phyloP scores from a whole-genome alignment of 1,284 basidiomycete genomes.

The Cryptococcus sp. region DNA sequence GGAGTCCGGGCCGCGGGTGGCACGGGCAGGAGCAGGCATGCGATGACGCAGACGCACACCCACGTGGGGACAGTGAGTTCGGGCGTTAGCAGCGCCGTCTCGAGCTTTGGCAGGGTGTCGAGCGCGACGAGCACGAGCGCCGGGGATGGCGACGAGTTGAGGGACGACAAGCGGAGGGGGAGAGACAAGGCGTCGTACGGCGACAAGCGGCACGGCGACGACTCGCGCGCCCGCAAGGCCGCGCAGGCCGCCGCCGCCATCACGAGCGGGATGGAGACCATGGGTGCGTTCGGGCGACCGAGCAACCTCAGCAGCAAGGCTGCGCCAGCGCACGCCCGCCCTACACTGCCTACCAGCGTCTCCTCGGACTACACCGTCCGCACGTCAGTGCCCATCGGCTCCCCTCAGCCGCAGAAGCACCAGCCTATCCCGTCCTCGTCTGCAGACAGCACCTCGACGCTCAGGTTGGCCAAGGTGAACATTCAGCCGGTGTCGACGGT shows the following conservation, averaged over 20 bases:
- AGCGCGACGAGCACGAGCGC: conserved; percentile 28
- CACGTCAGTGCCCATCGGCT: conserved; percentile 4
- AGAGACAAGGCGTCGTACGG: not conserved
- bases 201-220: conserved; percentile 1
- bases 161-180: conserved; percentile 3
- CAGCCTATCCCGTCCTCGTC: conserved; percentile 7
- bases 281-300: conserved; percentile 35
- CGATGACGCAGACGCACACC: conserved; percentile 2
- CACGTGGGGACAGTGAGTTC: conserved; percentile 16
- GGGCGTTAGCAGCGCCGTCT: conserved; percentile 8
- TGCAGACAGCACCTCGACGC: conserved; percentile 15
- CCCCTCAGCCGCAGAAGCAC: not conserved
- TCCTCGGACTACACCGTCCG: conserved; percentile 4
- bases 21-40: not conserved
- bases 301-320: conserved; percentile 2
- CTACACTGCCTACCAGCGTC: not conserved
- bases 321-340: not conserved
- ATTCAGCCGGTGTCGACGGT: not conserved
- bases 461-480: conserved; percentile 6
- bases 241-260: conserved; percentile 34
- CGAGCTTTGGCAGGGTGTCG: conserved; percentile 24
- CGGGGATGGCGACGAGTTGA: conserved; percentile 36
- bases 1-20: conserved; percentile 17
- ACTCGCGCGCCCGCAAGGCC: conserved; percentile 19
- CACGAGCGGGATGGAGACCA: conserved; percentile 27